Evolutionary conservation across 2,329 filamentous ascomycete genomes (phyloP), one percentile per base, ranked within the genome.

Genomic region (Geosmithia morbida): DNA sequence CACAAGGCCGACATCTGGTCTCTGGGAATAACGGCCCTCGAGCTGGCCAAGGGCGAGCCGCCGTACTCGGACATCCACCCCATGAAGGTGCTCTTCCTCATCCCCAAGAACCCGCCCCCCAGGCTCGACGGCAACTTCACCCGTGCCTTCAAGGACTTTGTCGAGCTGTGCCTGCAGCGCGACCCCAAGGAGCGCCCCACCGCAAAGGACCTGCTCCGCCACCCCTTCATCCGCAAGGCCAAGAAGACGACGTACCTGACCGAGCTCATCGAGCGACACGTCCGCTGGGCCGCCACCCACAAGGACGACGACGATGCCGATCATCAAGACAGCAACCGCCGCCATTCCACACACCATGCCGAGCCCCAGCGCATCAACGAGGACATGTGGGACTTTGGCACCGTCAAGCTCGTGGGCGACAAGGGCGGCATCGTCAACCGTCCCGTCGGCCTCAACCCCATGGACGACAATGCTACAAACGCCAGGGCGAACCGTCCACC

Each of bases 1-100:
- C 87, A 94, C 68, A 96, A 96, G 67, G 90, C 90, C 43, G 90
- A 97, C 60, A 95, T 97, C 49, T 97, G 90, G 90, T 96, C 90
- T 2, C 71, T 96, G 17, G 90, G 90, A 40, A 96, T 96, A 60
- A 96, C 90, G 1, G 89, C 90, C 2, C 76, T 97, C 41, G 90
- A 96, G 63, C 66, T 97, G 52, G 90, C 90, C 48, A 85, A 87
- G 52, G 89, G 90, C 52, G 89, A 96, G 60, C 90, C 90, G 20
- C 90, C 90, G 0, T 95, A 96, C 59, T 87, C 89, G 49, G 89
- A 96, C 57, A 96, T 96, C 45, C 90, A 97, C 64, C 90, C 90
- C 29, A 97, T 97, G 90, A 97, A 97, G 62, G 90, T 97, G 2
- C 69, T 97, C 7, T 97, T 97, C 59, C 72, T 97, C 45, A 97